Evolutionary conservation across 2,329 filamentous ascomycete species (phyloP).

Genomic region (Paracamarosporium sp.): DNA sequence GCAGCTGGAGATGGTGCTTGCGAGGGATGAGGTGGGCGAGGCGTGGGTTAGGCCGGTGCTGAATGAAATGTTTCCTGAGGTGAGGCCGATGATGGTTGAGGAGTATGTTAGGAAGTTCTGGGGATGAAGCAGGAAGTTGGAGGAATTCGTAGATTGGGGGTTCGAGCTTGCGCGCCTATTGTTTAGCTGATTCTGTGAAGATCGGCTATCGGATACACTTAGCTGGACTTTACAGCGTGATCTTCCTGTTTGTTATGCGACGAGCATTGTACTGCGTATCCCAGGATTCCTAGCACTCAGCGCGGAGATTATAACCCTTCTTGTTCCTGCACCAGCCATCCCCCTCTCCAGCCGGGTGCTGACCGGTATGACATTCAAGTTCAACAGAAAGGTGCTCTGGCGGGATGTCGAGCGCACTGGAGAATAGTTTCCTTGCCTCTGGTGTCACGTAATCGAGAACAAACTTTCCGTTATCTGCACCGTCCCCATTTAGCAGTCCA

Average conservation of each 20-base stretch:
- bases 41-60: conserved; percentile 14
- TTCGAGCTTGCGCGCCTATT: not conserved
- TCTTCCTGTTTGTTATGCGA: no score
- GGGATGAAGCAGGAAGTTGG: not conserved
- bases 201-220: no score
- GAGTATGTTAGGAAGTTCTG: conserved; percentile 22
- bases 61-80: conserved; percentile 15
- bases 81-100: conserved; percentile 15
- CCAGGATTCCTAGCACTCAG: no score
- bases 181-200: no score
- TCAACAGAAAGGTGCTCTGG: not conserved
- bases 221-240: no score
- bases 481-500: no score
- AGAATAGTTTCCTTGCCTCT: no score
- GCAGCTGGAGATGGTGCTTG: conserved; percentile 15
- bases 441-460: no score
- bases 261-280: no score
- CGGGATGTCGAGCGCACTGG: no score
- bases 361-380: not conserved
- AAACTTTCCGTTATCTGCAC: no score
- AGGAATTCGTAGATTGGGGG: not conserved
- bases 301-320: not conserved
- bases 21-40: conserved; percentile 15
- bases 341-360: not conserved
- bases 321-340: not conserved